These are phyloP conservation scores for Tetratostichococcus sp. DNA, from an alignment of 139 green algal genomes.

Conservation along the genomic window DNA sequence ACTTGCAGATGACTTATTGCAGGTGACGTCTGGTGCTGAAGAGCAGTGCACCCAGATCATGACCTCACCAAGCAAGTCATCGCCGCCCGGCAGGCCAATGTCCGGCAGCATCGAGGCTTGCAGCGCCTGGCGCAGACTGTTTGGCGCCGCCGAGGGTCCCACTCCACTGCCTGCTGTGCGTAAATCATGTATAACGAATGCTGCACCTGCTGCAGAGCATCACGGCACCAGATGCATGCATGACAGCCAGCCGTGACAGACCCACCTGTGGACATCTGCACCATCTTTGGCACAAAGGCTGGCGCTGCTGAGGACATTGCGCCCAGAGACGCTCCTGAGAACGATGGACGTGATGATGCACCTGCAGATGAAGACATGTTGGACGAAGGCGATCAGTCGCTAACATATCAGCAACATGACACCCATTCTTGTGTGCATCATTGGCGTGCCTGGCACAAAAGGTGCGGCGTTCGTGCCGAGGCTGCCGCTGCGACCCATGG, in stretches of 20 bases:
- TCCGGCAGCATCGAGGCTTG: conserved; percentile 4
- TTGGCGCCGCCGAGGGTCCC: background rate
- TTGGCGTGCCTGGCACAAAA: background rate
- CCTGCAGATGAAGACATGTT: too few species aligned
- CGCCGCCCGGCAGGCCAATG: conserved; percentile 33
- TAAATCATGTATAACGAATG: too few species aligned
- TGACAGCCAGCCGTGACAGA: too few species aligned
- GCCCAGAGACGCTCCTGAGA: background rate
- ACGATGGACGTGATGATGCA: background rate
- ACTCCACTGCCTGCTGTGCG: too few species aligned
- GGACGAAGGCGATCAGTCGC: too few species aligned
- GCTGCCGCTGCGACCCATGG: background rate
- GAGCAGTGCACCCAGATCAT: too few species aligned
- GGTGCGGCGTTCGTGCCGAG: background rate
- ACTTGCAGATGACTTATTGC: too few species aligned
- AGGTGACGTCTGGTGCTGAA: too few species aligned
- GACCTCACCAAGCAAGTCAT: conserved; percentile 38
- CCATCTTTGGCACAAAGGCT: background rate
- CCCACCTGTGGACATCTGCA: background rate
- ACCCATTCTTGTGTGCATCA: too few species aligned
- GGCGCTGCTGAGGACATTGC: background rate
- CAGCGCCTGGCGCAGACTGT: background rate
- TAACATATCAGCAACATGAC: too few species aligned
- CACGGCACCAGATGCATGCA: background rate
- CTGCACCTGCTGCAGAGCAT: too few species aligned